Conservation (phyloP, 1,284 basidiomycete genomes). For the Fomes fomentarius region DNA sequence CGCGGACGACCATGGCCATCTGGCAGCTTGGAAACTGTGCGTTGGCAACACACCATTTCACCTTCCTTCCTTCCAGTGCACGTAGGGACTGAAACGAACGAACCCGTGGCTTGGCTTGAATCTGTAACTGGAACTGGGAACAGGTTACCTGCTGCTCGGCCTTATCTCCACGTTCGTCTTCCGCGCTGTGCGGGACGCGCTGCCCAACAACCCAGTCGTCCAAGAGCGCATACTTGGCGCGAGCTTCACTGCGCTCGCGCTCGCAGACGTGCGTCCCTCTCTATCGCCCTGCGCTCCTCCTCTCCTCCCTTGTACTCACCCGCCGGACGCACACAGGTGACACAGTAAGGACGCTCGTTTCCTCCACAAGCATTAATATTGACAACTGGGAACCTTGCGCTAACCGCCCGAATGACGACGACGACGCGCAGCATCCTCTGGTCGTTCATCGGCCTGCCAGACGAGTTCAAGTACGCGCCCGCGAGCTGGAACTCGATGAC, state of each 20-base stretch:
- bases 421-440: conserved; percentile 51
- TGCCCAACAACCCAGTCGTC: conserved; percentile 59
- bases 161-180: conserved; percentile 72
- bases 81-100: background rate
- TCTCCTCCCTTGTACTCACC: background rate
- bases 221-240: conserved; percentile 76
- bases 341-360: conserved; percentile 51
- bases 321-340: conserved; percentile 43
- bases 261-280: conserved; percentile 65
- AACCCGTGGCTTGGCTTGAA: too few relatives aligned
- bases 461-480: conserved; percentile 52
- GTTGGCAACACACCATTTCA: conserved; percentile 27
- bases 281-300: background rate
- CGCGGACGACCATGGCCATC: conserved; percentile 65
- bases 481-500: conserved; percentile 69
- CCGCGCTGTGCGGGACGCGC: conserved; percentile 65
- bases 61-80: background rate
- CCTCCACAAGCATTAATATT: too few relatives aligned
- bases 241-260: conserved; percentile 62
- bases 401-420: too few relatives aligned
- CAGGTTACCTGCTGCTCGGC: conserved; percentile 72
- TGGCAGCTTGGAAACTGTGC: conserved; percentile 75
- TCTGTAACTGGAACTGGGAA: background rate
- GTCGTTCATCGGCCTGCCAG: conserved; percentile 61
- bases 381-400: too few relatives aligned